phyloP scores from a whole-genome alignment of 2,329 filamentous ascomycete genomes.

The Pestalotiopsis sp. region DNA sequence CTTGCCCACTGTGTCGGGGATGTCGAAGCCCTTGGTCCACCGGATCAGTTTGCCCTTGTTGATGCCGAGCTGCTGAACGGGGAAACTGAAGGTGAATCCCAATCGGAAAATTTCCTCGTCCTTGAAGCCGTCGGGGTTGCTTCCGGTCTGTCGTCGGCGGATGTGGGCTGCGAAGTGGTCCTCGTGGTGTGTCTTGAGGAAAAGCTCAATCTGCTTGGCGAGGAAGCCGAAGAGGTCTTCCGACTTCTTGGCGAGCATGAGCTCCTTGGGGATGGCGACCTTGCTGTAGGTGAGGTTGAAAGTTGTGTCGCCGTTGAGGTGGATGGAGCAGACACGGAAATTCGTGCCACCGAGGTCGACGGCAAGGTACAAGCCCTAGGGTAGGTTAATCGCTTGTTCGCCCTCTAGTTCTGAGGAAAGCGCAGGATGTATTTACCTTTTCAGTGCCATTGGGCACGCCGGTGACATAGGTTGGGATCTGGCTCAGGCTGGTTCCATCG shows the following conservation, averaged over 20 bases:
- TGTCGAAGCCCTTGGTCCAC: slow-evolving; percentile 99
- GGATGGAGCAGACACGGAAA: slow-evolving; percentile 95
- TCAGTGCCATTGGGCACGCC: slow-evolving; percentile 95
- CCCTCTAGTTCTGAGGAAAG: not conserved
- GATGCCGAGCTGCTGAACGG: slow-evolving; percentile 90
- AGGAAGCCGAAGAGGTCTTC: slow-evolving; percentile 90
- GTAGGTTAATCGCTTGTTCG: slow-evolving; percentile 15
- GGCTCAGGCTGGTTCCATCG: slow-evolving; percentile 81
- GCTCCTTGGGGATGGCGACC: slow-evolving; percentile 82
- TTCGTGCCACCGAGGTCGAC: slow-evolving; percentile 99
- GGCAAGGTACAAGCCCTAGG: slow-evolving; percentile 90
- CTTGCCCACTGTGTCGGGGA: slow-evolving; percentile 89
- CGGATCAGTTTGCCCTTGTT: slow-evolving; percentile 93
- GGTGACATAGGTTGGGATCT: slow-evolving; percentile 97
- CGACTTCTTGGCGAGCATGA: slow-evolving; percentile 88
- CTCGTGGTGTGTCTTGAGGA: slow-evolving; percentile 84
- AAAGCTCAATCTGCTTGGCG: slow-evolving; percentile 87
- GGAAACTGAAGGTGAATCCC: slow-evolving; percentile 99
- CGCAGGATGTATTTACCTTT: slow-evolving; percentile 64
- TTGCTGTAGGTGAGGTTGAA: slow-evolving; percentile 94
- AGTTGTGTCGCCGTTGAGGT: slow-evolving; percentile 90
- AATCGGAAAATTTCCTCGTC: slow-evolving; percentile 86
- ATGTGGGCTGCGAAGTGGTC: slow-evolving; percentile 80
- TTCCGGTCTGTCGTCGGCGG: slow-evolving; percentile 64
- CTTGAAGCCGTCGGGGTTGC: slow-evolving; percentile 59